Evolutionary conservation across 148 eudicot species (phyloP).

Genomic region (Rhododendron kiyosumense): DNA sequence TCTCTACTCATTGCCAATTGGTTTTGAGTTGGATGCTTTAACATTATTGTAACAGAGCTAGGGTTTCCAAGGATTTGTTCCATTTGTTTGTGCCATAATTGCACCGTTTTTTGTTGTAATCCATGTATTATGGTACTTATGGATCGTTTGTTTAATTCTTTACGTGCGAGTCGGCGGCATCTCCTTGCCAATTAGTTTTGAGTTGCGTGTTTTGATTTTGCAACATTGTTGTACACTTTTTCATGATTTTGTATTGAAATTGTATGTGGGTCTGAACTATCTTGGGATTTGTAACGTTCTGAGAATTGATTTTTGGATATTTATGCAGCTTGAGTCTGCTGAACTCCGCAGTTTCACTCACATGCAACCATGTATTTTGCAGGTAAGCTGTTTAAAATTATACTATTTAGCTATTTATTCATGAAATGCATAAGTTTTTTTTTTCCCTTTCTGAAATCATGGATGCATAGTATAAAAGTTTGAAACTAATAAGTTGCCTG

Average conservation of each 20-base stretch:
- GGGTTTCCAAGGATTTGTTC: no score
- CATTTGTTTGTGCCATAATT: no score
- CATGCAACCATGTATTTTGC: conserved; percentile 96
- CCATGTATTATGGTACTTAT: no score
- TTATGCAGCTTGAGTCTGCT: conserved; percentile 72
- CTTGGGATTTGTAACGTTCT: background rate
- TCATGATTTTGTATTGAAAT: background rate
- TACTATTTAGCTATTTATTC: background rate
- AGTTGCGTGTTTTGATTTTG: background rate
- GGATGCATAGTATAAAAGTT: background rate
- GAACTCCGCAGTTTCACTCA: conserved; percentile 61
- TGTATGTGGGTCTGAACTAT: background rate
- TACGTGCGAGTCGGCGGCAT: no score
- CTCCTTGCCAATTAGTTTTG: no score
- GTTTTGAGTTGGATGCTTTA: no score
- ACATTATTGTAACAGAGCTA: no score
- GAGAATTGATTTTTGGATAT: background rate
- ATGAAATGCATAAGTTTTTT: background rate
- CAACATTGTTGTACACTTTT: background rate
- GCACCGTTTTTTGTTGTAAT: no score
- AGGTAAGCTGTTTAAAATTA: conserved; percentile 38
- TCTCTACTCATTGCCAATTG: no score
- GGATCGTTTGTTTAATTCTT: no score
- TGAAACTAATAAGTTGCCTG: background rate
- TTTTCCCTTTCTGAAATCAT: no score